These are phyloP conservation scores for Suhomyces kunorum DNA, from an alignment of 1,139 yeast genomes.

Conservation along the genomic window DNA sequence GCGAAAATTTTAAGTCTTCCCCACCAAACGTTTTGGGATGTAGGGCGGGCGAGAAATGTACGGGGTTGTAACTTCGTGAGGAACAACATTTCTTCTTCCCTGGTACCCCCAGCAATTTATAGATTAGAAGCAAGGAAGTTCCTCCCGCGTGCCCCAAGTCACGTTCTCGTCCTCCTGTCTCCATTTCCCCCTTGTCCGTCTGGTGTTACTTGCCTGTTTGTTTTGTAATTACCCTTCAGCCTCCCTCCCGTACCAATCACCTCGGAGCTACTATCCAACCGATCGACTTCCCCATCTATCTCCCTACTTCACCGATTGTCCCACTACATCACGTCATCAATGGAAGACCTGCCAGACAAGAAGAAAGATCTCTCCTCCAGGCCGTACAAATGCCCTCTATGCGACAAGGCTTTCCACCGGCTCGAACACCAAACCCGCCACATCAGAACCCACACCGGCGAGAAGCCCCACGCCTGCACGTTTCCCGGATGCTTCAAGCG, in stretches of 20 bases:
- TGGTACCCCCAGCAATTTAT: not conserved
- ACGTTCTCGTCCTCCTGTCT: not conserved
- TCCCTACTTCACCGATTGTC: not conserved
- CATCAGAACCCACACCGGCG: conserved; percentile 70
- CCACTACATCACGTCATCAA: not conserved
- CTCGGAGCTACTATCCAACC: too few relatives aligned
- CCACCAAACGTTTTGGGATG: conserved; percentile 12
- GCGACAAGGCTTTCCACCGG: conserved; percentile 64
- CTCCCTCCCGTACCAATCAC: not conserved
- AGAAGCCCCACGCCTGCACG: conserved; percentile 73
- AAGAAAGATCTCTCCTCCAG: conserved; percentile 28
- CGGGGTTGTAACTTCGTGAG: conserved; percentile 7
- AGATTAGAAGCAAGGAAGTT: not conserved
- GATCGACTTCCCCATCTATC: not conserved
- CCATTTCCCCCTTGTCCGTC: not conserved
- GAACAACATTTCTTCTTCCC: not conserved
- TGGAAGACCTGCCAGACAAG: conserved; percentile 8
- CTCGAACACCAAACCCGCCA: conserved; percentile 72
- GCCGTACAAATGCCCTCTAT: conserved; percentile 61
- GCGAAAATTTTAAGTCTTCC: conserved; percentile 14
- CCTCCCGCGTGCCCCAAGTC: not conserved
- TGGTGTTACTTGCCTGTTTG: not conserved
- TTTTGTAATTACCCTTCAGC: not conserved
- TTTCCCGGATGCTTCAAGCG: conserved; percentile 66
- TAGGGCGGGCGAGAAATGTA: conserved; percentile 10